Evolutionary conservation across 1,139 yeast genomes (phyloP).

Genomic region (Taphrina deformans): DNA sequence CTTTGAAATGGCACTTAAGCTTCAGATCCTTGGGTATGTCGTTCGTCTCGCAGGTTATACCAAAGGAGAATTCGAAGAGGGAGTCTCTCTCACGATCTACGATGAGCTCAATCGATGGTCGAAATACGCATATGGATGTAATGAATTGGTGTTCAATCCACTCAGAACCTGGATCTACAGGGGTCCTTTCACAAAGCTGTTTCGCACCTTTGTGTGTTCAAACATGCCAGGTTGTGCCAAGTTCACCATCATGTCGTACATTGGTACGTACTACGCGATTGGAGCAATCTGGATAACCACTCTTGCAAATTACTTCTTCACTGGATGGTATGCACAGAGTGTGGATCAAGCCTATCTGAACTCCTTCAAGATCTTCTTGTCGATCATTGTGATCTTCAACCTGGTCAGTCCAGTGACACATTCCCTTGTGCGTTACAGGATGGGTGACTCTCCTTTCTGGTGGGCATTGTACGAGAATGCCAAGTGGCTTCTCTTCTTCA

Average conservation of each 20-base stretch:
- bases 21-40: conserved; percentile 37
- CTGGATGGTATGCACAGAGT: conserved; percentile 37
- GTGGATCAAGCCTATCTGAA: conserved; percentile 37
- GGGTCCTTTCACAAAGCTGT: conserved; percentile 37
- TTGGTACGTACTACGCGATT: conserved; percentile 38
- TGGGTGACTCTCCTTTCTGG: conserved; percentile 32
- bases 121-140: conserved; percentile 38
- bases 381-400: conserved; percentile 37
- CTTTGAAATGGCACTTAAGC: conserved; percentile 37
- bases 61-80: conserved; percentile 38
- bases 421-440: conserved; percentile 36
- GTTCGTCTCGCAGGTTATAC: conserved; percentile 36
- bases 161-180: conserved; percentile 32
- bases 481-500: conserved; percentile 32
- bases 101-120: conserved; percentile 39
- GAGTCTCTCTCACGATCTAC: conserved; percentile 38
- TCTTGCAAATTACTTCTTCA: conserved; percentile 36
- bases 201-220: conserved; percentile 34
- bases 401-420: conserved; percentile 36
- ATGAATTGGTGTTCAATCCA: conserved; percentile 37
- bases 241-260: conserved; percentile 38
- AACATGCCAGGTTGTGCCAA: conserved; percentile 37
- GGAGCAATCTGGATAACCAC: conserved; percentile 34
- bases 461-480: conserved; percentile 8
- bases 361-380: conserved; percentile 35